phyloP scores from a whole-genome alignment of 495 filamentous ascomycete species.

The Aspergillus ellipticus region DNA sequence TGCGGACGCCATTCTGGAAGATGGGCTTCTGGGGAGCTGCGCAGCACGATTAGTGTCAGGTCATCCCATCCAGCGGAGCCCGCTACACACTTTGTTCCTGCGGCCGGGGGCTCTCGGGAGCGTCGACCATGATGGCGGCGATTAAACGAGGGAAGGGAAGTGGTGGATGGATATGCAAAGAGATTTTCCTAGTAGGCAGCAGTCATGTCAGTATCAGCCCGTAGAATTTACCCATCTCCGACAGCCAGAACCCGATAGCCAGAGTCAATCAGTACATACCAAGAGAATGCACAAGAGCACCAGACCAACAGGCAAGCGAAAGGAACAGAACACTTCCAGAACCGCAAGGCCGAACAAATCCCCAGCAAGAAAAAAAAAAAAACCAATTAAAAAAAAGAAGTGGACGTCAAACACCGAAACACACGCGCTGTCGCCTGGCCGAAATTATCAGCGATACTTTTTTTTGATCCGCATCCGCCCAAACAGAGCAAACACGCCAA shows the following conservation, averaged over 20 bases:
- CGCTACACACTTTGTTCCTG: constrained; percentile 42
- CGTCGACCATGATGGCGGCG: constrained; percentile 30
- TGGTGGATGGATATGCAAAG: constrained; percentile 1
- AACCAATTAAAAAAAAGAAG: too few relatives aligned
- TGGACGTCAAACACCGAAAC: background rate
- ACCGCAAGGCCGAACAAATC: background rate
- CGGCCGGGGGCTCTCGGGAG: constrained; percentile 27
- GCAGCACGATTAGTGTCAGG: too few relatives aligned
- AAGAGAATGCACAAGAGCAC: background rate
- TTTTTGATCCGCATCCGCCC: constrained; percentile 14
- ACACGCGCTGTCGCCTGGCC: constrained; percentile 3
- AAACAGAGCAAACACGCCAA: constrained; percentile 31
- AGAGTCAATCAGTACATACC: background rate
- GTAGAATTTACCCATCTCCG: constrained; percentile 9
- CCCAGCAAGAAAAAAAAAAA: background rate
- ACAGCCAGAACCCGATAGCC: constrained; percentile 5
- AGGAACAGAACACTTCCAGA: background rate
- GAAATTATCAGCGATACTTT: constrained; percentile 19
- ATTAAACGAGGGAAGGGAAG: background rate
- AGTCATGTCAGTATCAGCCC: constrained; percentile 2
- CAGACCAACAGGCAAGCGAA: background rate
- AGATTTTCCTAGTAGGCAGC: background rate
- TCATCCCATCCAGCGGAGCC: too few relatives aligned
- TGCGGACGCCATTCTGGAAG: constrained; percentile 38
- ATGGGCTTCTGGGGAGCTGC: constrained; percentile 36